These are phyloP conservation scores for Excoecaria cochinchinensis DNA, from an alignment of 345 rosid genomes.

Conservation along the genomic window DNA sequence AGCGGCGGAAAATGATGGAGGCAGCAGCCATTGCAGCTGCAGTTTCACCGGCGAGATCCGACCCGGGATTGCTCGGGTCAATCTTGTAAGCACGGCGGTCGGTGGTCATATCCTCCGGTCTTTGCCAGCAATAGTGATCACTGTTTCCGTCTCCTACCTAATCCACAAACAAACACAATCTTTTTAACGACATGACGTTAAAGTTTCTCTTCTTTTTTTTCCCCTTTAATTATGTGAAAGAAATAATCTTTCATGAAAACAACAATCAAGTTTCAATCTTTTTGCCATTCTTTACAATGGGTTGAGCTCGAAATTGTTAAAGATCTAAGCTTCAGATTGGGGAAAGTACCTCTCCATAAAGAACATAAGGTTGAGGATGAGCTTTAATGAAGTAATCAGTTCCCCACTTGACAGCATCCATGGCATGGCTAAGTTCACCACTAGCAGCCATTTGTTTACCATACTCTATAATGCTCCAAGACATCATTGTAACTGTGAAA, in stretches of 20 bases:
- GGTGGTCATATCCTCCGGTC: conserved; percentile 99
- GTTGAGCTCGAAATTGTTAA: too few species aligned
- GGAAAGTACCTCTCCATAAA: conserved; percentile 81
- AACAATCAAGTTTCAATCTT: too few species aligned
- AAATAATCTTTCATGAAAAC: too few species aligned
- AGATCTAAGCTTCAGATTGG: not conserved
- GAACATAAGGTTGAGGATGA: conserved; percentile 87
- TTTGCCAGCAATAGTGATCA: conserved; percentile 99
- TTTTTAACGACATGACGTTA: not conserved
- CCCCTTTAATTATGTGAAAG: not conserved
- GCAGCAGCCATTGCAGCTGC: conserved; percentile 99
- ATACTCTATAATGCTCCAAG: conserved; percentile 94
- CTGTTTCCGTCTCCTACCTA: conserved; percentile 98
- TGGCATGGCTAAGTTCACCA: conserved; percentile 84
- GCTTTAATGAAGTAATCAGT: conserved; percentile 96
- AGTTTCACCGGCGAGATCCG: conserved; percentile 97
- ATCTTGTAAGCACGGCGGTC: conserved; percentile 87
- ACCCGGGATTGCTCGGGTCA: conserved; percentile 92
- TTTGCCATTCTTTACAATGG: too few species aligned
- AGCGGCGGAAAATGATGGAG: conserved; percentile 78
- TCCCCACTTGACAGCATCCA: conserved; percentile 95
- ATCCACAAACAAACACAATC: conserved; percentile 9
- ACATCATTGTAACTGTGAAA: conserved; percentile 95
- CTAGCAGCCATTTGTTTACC: conserved; percentile 66
- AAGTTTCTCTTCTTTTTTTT: too few species aligned